phyloP scores from a whole-genome alignment of 495 filamentous ascomycete species.

The Bathelium albidoporum region DNA sequence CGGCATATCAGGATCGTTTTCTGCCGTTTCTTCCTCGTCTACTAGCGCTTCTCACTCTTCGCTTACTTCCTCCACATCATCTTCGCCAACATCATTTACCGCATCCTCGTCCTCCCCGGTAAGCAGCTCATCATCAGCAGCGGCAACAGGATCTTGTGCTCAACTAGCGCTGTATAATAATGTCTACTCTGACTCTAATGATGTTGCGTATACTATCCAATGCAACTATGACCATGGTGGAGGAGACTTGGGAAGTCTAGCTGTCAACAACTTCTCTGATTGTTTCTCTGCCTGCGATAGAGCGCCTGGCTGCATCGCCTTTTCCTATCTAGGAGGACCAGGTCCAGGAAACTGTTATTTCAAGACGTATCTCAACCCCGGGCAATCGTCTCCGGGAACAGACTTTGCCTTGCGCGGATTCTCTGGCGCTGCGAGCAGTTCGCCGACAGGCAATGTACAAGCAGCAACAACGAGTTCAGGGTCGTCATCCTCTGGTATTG shows the following conservation, averaged over 20 bases:
- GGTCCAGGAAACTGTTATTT: conserved; percentile 17
- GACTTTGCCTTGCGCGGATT: neutral
- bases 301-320: conserved; percentile 10
- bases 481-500: neutral
- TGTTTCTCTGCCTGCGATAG: conserved; percentile 14
- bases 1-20: neutral
- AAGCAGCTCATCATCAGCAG: neutral
- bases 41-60: neutral
- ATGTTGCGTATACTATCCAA: conserved; percentile 7
- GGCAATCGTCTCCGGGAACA: neutral
- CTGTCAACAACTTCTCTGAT: conserved; percentile 4
- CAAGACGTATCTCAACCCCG: conserved; percentile 3
- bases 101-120: neutral
- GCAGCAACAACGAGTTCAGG: neutral
- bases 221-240: conserved; percentile 12
- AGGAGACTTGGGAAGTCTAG: conserved; percentile 1
- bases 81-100: neutral
- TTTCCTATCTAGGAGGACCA: conserved; percentile 11
- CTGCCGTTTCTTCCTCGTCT: neutral
- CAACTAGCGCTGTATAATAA: neutral
- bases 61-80: neutral
- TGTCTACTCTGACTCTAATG: neutral
- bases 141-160: neutral
- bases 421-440: neutral
- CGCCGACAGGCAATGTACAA: neutral